A percentile compares a stretch with the other conserved stretches of the same genome.
Evolutionary conservation across 2,329 filamentous ascomycete species (phyloP).

Genomic region (Colletotrichum higginsianum): DNA sequence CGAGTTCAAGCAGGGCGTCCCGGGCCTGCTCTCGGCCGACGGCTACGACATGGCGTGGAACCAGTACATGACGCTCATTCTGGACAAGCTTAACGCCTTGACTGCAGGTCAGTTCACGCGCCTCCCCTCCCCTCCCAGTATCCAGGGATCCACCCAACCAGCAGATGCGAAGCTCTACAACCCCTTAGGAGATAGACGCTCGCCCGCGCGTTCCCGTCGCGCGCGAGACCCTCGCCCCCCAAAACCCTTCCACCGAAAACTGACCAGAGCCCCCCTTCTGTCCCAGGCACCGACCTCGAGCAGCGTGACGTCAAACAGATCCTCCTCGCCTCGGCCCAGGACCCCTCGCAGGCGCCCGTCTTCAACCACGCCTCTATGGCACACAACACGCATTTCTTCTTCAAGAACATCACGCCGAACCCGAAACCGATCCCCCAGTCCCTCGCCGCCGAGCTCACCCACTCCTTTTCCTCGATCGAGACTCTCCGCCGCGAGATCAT

Average conservation of each 20-base stretch:
- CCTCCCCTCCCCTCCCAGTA: too few relatives aligned
- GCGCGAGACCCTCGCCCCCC: too few relatives aligned
- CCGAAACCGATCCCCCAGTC: slow-evolving; percentile 67
- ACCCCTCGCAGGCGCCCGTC: slow-evolving; percentile 80
- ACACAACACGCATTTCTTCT: slow-evolving; percentile 91
- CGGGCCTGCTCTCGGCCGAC: slow-evolving; percentile 77
- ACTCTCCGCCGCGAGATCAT: slow-evolving; percentile 86
- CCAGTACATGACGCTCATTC: slow-evolving; percentile 82
- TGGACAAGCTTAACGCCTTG: slow-evolving; percentile 82
- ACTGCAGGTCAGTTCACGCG: slow-evolving; percentile 73
- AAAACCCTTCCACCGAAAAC: not conserved
- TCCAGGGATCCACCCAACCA: too few relatives aligned
- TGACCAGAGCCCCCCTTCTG: slow-evolving; percentile 6
- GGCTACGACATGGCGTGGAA: slow-evolving; percentile 86
- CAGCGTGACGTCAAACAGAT: slow-evolving; percentile 76
- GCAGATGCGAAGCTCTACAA: not conserved
- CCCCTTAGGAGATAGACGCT: too few relatives aligned
- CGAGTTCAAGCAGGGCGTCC: slow-evolving; percentile 68
- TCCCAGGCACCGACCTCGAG: slow-evolving; percentile 75
- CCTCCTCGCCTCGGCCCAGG: slow-evolving; percentile 81
- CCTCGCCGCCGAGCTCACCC: slow-evolving; percentile 73
- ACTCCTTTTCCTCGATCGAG: slow-evolving; percentile 85
- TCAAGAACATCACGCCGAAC: slow-evolving; percentile 66
- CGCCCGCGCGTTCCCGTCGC: too few relatives aligned
- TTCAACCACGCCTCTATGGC: slow-evolving; percentile 99